Evolutionary conservation across 2,329 filamentous ascomycete genomes (phyloP).

Genomic region (Xylariaceae sp.): DNA sequence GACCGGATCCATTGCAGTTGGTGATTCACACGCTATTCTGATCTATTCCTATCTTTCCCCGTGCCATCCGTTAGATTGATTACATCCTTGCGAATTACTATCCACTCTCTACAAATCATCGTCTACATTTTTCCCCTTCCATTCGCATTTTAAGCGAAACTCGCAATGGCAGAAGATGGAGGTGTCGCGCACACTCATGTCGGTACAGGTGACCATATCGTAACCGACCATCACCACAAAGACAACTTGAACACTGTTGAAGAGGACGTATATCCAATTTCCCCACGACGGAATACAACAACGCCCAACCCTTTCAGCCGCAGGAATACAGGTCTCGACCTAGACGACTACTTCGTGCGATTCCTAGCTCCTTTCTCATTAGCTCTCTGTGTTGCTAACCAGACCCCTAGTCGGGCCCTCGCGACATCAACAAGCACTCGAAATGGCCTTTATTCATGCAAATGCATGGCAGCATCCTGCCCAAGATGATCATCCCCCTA

Average conservation of each 20-base stretch:
- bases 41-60: neutral
- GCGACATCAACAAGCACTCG: constrained; percentile 72
- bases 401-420: constrained; percentile 54
- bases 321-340: constrained; percentile 40
- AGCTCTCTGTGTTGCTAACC: neutral
- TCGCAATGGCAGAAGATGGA: constrained; percentile 31
- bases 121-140: constrained; percentile 13
- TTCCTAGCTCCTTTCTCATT: neutral
- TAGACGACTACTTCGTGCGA: constrained; percentile 51
- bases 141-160: constrained; percentile 4
- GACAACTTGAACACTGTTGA: constrained; percentile 12
- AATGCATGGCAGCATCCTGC: constrained; percentile 72
- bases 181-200: constrained; percentile 12
- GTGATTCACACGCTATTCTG: neutral
- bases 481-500: constrained; percentile 75
- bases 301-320: constrained; percentile 39
- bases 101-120: constrained; percentile 8
- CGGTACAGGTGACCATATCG: constrained; percentile 14
- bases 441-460: constrained; percentile 79
- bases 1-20: neutral
- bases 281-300: constrained; percentile 21
- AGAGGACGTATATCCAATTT: constrained; percentile 23
- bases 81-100: constrained; percentile 10
- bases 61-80: neutral
- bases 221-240: constrained; percentile 16